Evolutionary conservation across 176 grass and related monocot species (phyloP), one percentile per base, ranked within the genome.

Genomic region (Musa acuminata): DNA sequence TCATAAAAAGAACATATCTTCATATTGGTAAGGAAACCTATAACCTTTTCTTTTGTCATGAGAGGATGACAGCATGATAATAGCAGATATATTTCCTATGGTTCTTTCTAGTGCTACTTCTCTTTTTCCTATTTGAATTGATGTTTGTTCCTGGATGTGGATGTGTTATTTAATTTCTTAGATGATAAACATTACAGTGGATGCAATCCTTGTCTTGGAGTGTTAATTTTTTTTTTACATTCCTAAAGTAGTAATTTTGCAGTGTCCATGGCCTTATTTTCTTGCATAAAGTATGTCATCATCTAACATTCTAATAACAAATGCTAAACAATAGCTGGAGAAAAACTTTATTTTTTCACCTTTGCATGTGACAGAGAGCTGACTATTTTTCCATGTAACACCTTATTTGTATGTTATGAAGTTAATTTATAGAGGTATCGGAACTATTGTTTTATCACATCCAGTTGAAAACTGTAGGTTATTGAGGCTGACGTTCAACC

Each of bases 401-500:
- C 54, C 12, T 57, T 12, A 57, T 57, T 57, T 57, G 6, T 57
- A 57, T 19, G 4, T 57, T 65, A n/a, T 26, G 63, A 25, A 25
- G 10, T 65, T 11, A 12, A 43, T 11, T 65, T 65, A 29, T 25
- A 22, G 20, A 66, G 55, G 54, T 43, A 17, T 67, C 23, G 1
- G 72, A 72, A 71, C 22, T 12, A 54, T 43, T 9, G 82, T 3
- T 49, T 80, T 82, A 19, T 64, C 80, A 27, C 81, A 80, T 50
- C 75, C 25, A 71, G 78, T 77, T 64, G 69, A 27, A 86, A 25
- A 82, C 83, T 79, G 50, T 75, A 97, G 93, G 93, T 97, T 81
- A 93, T 97, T 71, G 93, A 92, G 84, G 81, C 76, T 35, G 77
- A 76, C 87, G 87, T 82, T 72, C 82, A n/a, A 82, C 84, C 93